Evolutionary conservation across 257 asterid species (phyloP).

Genomic region (Avicennia marina): DNA sequence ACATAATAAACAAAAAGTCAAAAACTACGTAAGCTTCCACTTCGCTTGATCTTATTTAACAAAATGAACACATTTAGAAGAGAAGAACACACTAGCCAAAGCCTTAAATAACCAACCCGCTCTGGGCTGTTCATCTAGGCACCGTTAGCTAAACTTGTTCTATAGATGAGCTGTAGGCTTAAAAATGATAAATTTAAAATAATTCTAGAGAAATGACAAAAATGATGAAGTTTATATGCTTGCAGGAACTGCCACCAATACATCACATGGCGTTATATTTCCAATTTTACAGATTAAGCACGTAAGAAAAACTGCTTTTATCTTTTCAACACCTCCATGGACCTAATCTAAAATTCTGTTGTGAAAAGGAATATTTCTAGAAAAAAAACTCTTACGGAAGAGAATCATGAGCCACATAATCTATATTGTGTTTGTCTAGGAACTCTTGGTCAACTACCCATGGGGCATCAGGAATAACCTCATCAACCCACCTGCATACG

Average conservation of each 20-base stretch:
- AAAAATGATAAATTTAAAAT: neutral
- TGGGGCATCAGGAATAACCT: conserved; percentile 95
- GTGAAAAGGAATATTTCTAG: conserved; percentile 1
- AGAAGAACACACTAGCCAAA: too few species aligned
- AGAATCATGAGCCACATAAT: conserved; percentile 91
- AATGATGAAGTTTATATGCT: too few species aligned
- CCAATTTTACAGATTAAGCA: neutral
- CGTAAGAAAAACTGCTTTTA: neutral
- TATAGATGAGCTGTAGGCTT: too few species aligned
- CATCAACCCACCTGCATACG: conserved; percentile 93
- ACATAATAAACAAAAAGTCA: too few species aligned
- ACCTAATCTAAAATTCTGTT: neutral
- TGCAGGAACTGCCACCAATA: neutral
- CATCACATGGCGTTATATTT: neutral
- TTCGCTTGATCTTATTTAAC: too few species aligned
- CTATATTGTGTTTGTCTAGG: conserved; percentile 79
- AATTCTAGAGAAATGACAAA: too few species aligned
- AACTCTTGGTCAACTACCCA: conserved; percentile 93
- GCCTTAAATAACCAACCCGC: neutral
- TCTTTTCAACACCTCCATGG: neutral
- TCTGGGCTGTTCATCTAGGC: neutral
- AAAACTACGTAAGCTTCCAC: too few species aligned
- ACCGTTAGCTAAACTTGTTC: neutral
- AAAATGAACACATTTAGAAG: too few species aligned
- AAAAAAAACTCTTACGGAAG: conserved; percentile 69